These are phyloP conservation scores for Vigna mungo DNA, from an alignment of 306 rosid species.

Conservation along the genomic window DNA sequence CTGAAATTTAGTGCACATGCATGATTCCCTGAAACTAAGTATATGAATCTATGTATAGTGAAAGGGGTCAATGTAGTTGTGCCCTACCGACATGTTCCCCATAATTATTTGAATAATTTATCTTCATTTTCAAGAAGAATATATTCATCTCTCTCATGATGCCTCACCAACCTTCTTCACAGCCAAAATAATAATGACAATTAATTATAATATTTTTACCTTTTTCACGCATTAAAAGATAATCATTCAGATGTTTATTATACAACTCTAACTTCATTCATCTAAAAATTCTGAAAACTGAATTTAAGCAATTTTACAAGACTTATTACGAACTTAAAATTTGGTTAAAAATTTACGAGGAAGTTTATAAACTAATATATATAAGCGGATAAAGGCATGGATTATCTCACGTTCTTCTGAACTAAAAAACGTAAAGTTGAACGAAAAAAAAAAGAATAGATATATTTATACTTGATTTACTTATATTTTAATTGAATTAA, in stretches of 20 bases:
- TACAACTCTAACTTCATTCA: background rate
- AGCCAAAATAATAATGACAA: no score
- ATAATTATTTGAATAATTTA: background rate
- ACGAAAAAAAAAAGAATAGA: no score
- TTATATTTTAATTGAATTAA: background rate
- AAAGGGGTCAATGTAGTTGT: background rate
- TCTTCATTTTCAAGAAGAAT: background rate
- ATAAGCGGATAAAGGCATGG: background rate
- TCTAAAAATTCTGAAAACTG: background rate
- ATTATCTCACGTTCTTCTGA: background rate
- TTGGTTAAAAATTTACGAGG: background rate
- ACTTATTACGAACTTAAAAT: background rate
- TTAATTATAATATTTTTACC: background rate
- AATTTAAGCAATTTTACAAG: background rate
- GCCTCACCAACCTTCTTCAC: background rate
- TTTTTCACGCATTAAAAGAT: no score
- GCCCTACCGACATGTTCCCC: slow-evolving; percentile 6
- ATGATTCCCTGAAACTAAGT: background rate
- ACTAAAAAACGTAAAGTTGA: background rate
- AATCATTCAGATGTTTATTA: background rate
- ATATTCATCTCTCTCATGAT: slow-evolving; percentile 17
- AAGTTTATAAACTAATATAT: background rate
- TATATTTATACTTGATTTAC: background rate
- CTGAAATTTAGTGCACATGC: background rate
- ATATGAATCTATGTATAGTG: background rate